These are phyloP conservation scores for Cinnamomum micranthum DNA, from an alignment of 164 flowering plant genomes.

Conservation along the genomic window DNA sequence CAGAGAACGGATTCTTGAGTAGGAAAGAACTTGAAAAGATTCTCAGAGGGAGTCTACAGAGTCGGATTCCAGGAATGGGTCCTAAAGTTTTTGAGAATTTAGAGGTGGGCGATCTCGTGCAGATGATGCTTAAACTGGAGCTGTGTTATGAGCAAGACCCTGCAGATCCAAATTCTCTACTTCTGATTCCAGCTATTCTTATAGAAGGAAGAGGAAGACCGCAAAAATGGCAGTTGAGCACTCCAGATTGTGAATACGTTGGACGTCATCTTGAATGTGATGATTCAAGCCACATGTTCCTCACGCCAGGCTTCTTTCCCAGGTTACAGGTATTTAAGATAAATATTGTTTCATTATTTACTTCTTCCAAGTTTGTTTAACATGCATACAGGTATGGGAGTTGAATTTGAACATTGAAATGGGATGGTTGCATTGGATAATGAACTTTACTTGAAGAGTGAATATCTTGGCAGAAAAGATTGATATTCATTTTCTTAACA, in stretches of 20 bases:
- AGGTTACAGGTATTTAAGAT: slow-evolving; percentile 60
- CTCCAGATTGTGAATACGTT: slow-evolving; percentile 48
- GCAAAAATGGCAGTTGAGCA: slow-evolving; percentile 59
- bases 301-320: slow-evolving; percentile 90
- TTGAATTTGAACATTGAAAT: too few species aligned
- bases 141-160: slow-evolving; percentile 80
- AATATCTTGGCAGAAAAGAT: too few species aligned
- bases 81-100: slow-evolving; percentile 67
- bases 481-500: too few species aligned
- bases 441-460: too few species aligned
- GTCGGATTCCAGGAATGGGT: slow-evolving; percentile 69
- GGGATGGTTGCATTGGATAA: too few species aligned
- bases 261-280: slow-evolving; percentile 90
- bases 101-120: slow-evolving; percentile 69
- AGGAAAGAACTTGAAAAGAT: slow-evolving; percentile 74
- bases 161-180: slow-evolving; percentile 56
- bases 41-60: slow-evolving; percentile 58
- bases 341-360: too few species aligned
- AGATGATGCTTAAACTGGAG: slow-evolving; percentile 88
- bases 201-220: slow-evolving; percentile 76
- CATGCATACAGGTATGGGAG: neutral
- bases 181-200: slow-evolving; percentile 69
- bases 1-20: slow-evolving; percentile 63
- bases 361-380: neutral
- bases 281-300: slow-evolving; percentile 83